Evolutionary conservation across 2,329 filamentous ascomycete genomes (phyloP).

Genomic region (Lachnellula arida): DNA sequence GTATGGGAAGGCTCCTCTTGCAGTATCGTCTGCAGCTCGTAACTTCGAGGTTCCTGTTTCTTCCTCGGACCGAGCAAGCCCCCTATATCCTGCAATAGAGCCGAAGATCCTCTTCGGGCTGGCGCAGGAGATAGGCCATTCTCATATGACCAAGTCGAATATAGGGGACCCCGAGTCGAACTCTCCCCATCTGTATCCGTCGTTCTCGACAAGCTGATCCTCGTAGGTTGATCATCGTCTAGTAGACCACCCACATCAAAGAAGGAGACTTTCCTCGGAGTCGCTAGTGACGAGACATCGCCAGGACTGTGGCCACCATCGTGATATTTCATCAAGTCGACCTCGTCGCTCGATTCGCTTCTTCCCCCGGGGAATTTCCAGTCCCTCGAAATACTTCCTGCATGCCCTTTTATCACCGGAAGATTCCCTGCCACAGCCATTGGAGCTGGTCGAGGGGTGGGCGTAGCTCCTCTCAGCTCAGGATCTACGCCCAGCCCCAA

Average conservation of each 20-base stretch:
- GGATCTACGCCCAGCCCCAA: slow-evolving; percentile 65
- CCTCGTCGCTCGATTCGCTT: slow-evolving; percentile 38
- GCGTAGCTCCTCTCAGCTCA: slow-evolving; percentile 40
- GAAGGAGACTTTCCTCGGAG: slow-evolving; percentile 65
- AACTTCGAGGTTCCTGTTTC: slow-evolving; percentile 14
- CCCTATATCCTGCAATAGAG: slow-evolving; percentile 55
- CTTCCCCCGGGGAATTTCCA: slow-evolving; percentile 29
- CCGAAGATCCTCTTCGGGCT: slow-evolving; percentile 49
- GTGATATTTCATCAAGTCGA: slow-evolving; percentile 32
- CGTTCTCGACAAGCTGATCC: slow-evolving; percentile 22
- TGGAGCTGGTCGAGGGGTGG: slow-evolving; percentile 27
- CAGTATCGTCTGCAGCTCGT: slow-evolving; percentile 27
- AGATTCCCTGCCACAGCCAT: slow-evolving; percentile 28
- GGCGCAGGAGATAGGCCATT: slow-evolving; percentile 38
- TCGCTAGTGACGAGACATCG: slow-evolving; percentile 34
- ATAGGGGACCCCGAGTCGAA: slow-evolving; percentile 15
- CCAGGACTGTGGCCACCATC: slow-evolving; percentile 19
- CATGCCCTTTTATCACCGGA: slow-evolving; percentile 18
- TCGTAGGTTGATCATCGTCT: slow-evolving; percentile 41
- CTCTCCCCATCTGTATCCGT: slow-evolving; percentile 28
- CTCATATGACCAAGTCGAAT: slow-evolving; percentile 19
- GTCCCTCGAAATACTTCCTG: slow-evolving; percentile 13
- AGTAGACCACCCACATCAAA: slow-evolving; percentile 80
- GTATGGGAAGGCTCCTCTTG: slow-evolving; percentile 13
- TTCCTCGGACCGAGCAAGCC: slow-evolving; percentile 45